A percentile compares a stretch with the other conserved stretches of the same genome.
phyloP scores from a whole-genome alignment of 202 grass and related monocot genomes.

The Bolboschoenoplectus hybrid region DNA sequence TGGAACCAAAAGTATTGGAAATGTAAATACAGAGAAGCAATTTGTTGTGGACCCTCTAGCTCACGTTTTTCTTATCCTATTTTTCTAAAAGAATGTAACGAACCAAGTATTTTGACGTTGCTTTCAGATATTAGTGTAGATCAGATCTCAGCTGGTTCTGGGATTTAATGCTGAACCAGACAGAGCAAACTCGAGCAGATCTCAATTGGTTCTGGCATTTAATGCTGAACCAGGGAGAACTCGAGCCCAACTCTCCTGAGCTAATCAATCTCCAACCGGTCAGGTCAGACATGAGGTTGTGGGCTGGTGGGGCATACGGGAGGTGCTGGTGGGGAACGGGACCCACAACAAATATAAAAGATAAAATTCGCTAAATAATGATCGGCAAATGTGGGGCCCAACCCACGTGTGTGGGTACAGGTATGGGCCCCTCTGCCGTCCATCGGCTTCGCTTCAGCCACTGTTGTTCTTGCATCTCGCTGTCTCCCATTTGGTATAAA shows the following conservation, averaged over 20 bases:
- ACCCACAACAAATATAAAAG: background rate
- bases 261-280: background rate
- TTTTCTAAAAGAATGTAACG: background rate
- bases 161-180: too few relatives aligned
- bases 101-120: background rate
- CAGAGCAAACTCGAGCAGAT: too few relatives aligned
- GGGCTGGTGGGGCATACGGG: constrained; percentile 26
- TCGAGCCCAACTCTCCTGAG: background rate
- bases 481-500: background rate
- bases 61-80: too few relatives aligned
- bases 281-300: constrained; percentile 36
- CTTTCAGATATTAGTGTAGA: background rate
- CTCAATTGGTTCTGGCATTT: background rate
- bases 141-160: too few relatives aligned
- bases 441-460: background rate
- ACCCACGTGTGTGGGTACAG: constrained; percentile 53
- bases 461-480: constrained; percentile 9
- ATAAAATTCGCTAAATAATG: constrained; percentile 37
- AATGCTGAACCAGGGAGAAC: background rate
- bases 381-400: constrained; percentile 36
- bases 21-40: too few relatives aligned
- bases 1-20: background rate
- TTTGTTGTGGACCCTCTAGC: background rate
- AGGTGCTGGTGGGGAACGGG: background rate
- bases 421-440: background rate